Evolutionary conservation across 208 protist genomes (phyloP).

Genomic region (Crithidia bombi): DNA sequence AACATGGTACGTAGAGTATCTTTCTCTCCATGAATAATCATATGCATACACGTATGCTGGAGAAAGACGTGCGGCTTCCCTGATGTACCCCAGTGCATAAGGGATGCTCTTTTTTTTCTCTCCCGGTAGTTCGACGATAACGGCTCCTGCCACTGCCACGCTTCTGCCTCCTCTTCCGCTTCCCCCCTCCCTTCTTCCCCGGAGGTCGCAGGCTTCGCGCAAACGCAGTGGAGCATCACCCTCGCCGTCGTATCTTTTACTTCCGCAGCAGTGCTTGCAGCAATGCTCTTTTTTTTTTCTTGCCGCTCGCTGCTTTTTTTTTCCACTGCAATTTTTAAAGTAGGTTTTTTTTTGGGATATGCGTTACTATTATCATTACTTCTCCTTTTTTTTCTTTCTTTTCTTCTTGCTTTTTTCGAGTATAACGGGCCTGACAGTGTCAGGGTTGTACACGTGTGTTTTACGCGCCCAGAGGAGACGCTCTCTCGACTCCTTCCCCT

Average conservation of each 20-base stretch:
- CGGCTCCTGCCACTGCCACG: no score
- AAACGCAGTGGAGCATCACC: no score
- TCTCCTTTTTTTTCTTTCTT: not conserved
- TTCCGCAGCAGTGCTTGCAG: no score
- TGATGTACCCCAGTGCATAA: not conserved
- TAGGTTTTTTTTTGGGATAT: slow-evolving; percentile 8
- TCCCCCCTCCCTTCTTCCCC: not conserved
- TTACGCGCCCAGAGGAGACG: not conserved
- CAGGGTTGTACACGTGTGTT: slow-evolving; percentile 7
- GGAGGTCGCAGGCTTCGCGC: no score
- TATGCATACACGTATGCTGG: no score
- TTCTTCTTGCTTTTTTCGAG: slow-evolving; percentile 18
- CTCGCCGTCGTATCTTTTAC: not conserved
- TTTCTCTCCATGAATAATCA: no score
- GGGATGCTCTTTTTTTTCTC: not conserved
- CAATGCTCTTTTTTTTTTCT: slow-evolving; percentile 6
- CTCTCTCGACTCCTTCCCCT: not conserved
- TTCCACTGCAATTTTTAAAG: not conserved
- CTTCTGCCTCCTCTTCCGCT: no score
- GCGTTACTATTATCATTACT: not conserved
- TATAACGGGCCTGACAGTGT: slow-evolving; percentile 11
- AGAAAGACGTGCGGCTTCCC: not conserved
- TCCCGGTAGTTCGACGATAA: no score
- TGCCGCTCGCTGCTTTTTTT: slow-evolving; percentile 18
- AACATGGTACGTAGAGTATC: no score